phyloP scores from a whole-genome alignment of 2,329 filamentous ascomycete species.

The Talaromyces sp. region DNA sequence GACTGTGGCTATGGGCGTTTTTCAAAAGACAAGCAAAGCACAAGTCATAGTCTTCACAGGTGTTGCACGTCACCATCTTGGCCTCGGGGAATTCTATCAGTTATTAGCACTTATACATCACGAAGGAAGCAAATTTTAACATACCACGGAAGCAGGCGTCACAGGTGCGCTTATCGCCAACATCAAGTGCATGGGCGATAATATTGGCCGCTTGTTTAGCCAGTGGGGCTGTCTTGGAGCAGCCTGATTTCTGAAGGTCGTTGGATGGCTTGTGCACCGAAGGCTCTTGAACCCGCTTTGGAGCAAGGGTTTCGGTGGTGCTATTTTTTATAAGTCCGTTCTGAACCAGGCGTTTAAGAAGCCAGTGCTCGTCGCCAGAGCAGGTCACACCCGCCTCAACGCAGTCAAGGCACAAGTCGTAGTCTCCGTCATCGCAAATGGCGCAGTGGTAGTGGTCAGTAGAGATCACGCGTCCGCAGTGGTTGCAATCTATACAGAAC shows the following conservation, averaged over 20 bases:
- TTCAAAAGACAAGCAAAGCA: slow-evolving; percentile 76
- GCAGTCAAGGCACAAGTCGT: slow-evolving; percentile 82
- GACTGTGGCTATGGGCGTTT: slow-evolving; percentile 79
- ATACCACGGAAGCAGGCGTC: slow-evolving; percentile 63
- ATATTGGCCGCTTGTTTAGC: slow-evolving; percentile 14
- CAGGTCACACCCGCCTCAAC: slow-evolving; percentile 73
- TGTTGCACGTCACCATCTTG: slow-evolving; percentile 78
- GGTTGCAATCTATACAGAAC: slow-evolving; percentile 92
- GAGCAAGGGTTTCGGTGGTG: slow-evolving; percentile 73
- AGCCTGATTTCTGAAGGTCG: slow-evolving; percentile 3
- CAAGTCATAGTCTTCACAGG: slow-evolving; percentile 87
- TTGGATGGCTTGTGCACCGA: not conserved
- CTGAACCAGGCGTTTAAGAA: slow-evolving; percentile 83
- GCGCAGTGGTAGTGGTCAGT: slow-evolving; percentile 91
- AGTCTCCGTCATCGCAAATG: slow-evolving; percentile 88
- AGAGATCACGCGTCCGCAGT: slow-evolving; percentile 72
- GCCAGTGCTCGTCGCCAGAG: slow-evolving; percentile 75
- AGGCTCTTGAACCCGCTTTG: slow-evolving; percentile 45
- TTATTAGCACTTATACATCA: slow-evolving; percentile 14
- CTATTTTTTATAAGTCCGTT: slow-evolving; percentile 78
- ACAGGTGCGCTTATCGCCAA: slow-evolving; percentile 43
- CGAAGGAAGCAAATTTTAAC: slow-evolving; percentile 12
- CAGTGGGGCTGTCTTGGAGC: not conserved
- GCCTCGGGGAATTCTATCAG: slow-evolving; percentile 64
- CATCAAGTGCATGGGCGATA: slow-evolving; percentile 15